Percentiles rank a stretch among this genome's conserved stretches.
Conservation (phyloP, 2,329 filamentous ascomycete species). For the Talaromyces sp. region DNA sequence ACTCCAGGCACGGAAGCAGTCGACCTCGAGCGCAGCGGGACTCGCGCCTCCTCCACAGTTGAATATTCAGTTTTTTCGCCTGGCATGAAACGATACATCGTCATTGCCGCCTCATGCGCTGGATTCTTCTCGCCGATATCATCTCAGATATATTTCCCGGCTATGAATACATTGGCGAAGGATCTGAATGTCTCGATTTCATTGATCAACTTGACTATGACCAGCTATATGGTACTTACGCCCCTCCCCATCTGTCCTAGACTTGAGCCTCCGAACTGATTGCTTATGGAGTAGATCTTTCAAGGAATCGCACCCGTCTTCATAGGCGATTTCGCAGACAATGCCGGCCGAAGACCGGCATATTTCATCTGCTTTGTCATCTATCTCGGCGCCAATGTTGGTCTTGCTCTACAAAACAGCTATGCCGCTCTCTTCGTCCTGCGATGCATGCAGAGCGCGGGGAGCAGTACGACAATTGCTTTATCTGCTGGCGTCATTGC, state of each 20-base stretch:
- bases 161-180: conserved; percentile 39
- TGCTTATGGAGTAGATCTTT: conserved; percentile 51
- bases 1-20: not conserved
- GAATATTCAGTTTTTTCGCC: conserved; percentile 24
- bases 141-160: conserved; percentile 48
- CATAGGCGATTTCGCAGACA: conserved; percentile 51
- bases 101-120: conserved; percentile 22
- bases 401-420: conserved; percentile 35
- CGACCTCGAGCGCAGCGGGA: conserved; percentile 12
- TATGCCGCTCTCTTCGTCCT: conserved; percentile 36
- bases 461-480: conserved; percentile 41
- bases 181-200: conserved; percentile 40
- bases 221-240: conserved; percentile 49
- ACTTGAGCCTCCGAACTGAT: not conserved
- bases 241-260: conserved; percentile 24
- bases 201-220: conserved; percentile 45
- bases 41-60: conserved; percentile 9
- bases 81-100: conserved; percentile 21
- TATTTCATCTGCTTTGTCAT: conserved; percentile 52
- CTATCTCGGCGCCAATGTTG: conserved; percentile 39
- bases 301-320: conserved; percentile 54
- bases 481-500: conserved; percentile 39
- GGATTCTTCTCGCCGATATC: conserved; percentile 44
- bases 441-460: conserved; percentile 36
- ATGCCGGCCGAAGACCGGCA: conserved; percentile 49